Evolutionary conservation across 306 rosid genomes (phyloP), one percentile per base, ranked within the genome.

Genomic region (Quercus berberidifolia): DNA sequence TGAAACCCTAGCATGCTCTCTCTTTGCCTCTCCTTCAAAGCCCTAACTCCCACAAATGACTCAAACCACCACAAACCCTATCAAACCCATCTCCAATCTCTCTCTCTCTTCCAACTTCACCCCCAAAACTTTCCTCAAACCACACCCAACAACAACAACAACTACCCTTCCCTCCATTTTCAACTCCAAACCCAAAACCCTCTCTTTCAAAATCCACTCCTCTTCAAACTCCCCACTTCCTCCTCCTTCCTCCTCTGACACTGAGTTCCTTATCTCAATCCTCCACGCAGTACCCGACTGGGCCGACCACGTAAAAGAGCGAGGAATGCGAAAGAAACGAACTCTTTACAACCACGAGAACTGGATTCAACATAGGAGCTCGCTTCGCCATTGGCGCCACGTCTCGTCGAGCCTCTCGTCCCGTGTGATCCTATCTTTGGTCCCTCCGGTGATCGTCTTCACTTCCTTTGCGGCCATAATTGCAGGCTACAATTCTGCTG

Each of bases 341-440:
- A 57, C 84, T 20, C 91, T 92, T 25, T 94, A 90, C 83, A 25
- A 74, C 78, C 97, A 94, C 78, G 72, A 79, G 9, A 74, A 86
- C 26, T 94, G 98, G 98, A 85, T 87, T 57, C 54, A 84, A 0
- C 98, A 94, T 79, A 83, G 98, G 62, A 86, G 90, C 92, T 92
- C 98, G 11, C 91, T 86, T 80, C 98, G 98, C 85, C 98, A 94
- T 72, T 30, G 88, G 75, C 93, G 93, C 41, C 98, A 94, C 86
- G 17, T 94, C 0, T 73, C 88, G n/a, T 87, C 98, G 0, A 90
- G 94, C 79, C 83, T 88, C 11, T 89, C 98, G 2, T 94, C 98
- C 3, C 90, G 98, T 26, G 98, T 94, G 23, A 82, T 94, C 51
- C 80, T 94, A 52, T 94, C 98, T 4, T 69, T 94, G 25, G 75